These are phyloP conservation scores for Ophiocordyceps camponoti-rufipedis DNA, from an alignment of 2,329 filamentous ascomycete species.

Conservation along the genomic window DNA sequence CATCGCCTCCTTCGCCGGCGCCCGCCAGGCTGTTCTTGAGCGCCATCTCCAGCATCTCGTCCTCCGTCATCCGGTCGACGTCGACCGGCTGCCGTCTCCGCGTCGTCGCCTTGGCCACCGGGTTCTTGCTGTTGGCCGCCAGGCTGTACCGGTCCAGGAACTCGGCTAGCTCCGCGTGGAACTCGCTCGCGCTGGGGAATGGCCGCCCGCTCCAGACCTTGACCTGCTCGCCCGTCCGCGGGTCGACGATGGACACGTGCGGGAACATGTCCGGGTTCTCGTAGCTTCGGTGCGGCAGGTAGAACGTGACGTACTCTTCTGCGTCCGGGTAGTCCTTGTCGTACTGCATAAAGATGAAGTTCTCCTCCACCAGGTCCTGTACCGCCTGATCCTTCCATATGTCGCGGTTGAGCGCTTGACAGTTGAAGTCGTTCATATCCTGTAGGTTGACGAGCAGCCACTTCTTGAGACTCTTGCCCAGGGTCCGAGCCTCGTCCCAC, in stretches of 20 bases:
- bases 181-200: slow-evolving; percentile 58
- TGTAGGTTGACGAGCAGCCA: slow-evolving; percentile 96
- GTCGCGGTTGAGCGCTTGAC: slow-evolving; percentile 83
- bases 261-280: slow-evolving; percentile 84
- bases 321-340: slow-evolving; percentile 68
- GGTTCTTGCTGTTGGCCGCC: slow-evolving; percentile 76
- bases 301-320: slow-evolving; percentile 73
- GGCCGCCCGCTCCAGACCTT: slow-evolving; percentile 86
- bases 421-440: slow-evolving; percentile 83
- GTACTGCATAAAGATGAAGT: slow-evolving; percentile 94
- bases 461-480: slow-evolving; percentile 76
- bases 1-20: slow-evolving; percentile 6
- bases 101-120: slow-evolving; percentile 49
- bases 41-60: slow-evolving; percentile 92
- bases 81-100: slow-evolving; percentile 53
- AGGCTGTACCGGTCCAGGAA: slow-evolving; percentile 96
- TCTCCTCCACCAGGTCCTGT: slow-evolving; percentile 64
- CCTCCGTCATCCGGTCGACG: slow-evolving; percentile 80
- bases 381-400: slow-evolving; percentile 83
- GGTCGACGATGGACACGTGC: slow-evolving; percentile 90
- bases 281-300: slow-evolving; percentile 52
- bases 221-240: slow-evolving; percentile 88
- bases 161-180: slow-evolving; percentile 80
- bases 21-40: slow-evolving; percentile 66
- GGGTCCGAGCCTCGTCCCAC: slow-evolving; percentile 72